Evolutionary conservation across 2,329 filamentous ascomycete genomes (phyloP).

Genomic region (Colletotrichum destructivum): DNA sequence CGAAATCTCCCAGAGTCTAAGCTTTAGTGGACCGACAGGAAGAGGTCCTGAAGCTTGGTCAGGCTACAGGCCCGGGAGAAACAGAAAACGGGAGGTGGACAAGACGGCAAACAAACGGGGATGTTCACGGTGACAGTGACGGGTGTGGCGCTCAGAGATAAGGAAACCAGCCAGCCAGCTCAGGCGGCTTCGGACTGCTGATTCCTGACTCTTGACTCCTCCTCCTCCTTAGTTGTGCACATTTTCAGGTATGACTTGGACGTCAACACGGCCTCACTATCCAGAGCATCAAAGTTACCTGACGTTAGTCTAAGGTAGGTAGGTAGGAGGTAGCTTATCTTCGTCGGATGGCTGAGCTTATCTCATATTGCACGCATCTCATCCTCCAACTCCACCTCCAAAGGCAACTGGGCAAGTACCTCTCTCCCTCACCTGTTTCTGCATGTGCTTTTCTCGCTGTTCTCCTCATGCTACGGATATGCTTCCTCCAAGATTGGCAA

Average conservation of each 20-base stretch:
- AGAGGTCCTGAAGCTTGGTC: not conserved
- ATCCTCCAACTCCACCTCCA: not conserved
- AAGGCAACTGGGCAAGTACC: not conserved
- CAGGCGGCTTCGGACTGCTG: not conserved
- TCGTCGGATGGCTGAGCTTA: slow-evolving; percentile 11
- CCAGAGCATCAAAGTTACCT: slow-evolving; percentile 30
- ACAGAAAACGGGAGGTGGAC: slow-evolving; percentile 9
- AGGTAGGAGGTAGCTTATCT: not conserved
- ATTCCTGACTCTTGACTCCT: no score
- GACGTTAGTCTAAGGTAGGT: slow-evolving; percentile 16
- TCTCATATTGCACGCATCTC: not conserved
- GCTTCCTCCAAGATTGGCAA: slow-evolving; percentile 20
- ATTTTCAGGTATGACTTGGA: slow-evolving; percentile 37
- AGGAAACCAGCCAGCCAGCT: not conserved
- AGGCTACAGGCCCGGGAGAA: no score
- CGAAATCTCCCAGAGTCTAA: slow-evolving; percentile 20
- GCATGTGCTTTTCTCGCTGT: slow-evolving; percentile 29
- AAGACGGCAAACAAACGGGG: slow-evolving; percentile 9
- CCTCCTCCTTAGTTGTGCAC: not conserved
- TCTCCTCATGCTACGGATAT: slow-evolving; percentile 11
- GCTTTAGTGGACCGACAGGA: slow-evolving; percentile 33
- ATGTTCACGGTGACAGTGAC: not conserved
- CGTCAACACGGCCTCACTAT: slow-evolving; percentile 12
- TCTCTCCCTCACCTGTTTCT: slow-evolving; percentile 21
- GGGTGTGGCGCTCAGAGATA: not conserved